Evolutionary conservation across 2,329 filamentous ascomycete species (phyloP), one percentile per base, ranked within the genome.

Genomic region (Pseudogymnoascus sp.): DNA sequence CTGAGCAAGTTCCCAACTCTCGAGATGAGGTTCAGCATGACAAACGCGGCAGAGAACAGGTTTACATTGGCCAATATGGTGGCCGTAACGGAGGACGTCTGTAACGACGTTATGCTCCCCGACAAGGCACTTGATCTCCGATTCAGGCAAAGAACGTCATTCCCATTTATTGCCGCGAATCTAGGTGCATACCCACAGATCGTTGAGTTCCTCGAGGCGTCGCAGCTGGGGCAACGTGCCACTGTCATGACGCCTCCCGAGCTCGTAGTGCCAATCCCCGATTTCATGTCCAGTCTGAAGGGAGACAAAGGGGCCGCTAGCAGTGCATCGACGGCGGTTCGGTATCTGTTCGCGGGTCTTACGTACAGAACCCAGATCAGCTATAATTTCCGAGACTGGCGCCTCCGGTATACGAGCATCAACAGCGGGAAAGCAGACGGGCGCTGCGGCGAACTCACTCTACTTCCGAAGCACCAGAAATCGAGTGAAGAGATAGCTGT

Each of bases 351-450:
- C 45, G 60, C 68, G 3, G 71, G 70, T 5, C 66, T 73, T 4
- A 69, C 73, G 35, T 66, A 70, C 14, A 63, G 64, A 35, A 66
- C 64, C n/a, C 66, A 62, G 2, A 38, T 72, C 5, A 36, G 45
- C 0, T 65, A 72, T 5, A 39, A 64, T 4, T 70, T 66, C 55
- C 52, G 67, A 2, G 63, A 63, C 23, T 74, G 70, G 67, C 41
- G 58, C 19, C 42, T 72, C 16, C 28, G 49, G 3, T 73, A 70
- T 55, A 68, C 69, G 0, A 67, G 65, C 25, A 66, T 72, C 61
- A 68, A 74, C 39, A 67, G 63, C 16, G 72, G 72, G 6, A 70
- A 70, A 63, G 67, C 70, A 7, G 71, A 67, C n/a, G 71, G 71
- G 9, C 49, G 49, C 49, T 11, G 6, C 49, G 49, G 49, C 28